These are phyloP conservation scores for Hypoxylon sp. DNA, from an alignment of 2,329 filamentous ascomycete species.

Conservation along the genomic window DNA sequence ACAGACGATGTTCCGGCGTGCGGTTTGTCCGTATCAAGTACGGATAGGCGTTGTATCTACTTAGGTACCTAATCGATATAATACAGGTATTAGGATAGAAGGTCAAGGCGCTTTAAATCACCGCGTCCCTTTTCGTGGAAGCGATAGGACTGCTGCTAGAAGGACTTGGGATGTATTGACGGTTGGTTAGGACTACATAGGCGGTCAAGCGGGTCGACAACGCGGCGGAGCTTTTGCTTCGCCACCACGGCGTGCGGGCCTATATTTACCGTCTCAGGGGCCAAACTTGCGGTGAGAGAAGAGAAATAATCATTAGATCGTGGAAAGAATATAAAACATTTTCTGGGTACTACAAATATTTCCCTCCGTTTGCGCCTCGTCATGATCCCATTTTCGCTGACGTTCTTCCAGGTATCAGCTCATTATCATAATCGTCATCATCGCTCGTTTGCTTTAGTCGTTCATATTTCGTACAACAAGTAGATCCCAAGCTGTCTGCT, in stretches of 20 bases:
- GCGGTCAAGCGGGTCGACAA: constrained; percentile 13
- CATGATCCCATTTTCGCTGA: constrained; percentile 2
- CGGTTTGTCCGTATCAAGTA: constrained; percentile 6
- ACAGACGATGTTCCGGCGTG: constrained; percentile 5
- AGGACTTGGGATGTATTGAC: not conserved
- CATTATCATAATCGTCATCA: constrained; percentile 11
- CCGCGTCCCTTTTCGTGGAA: not conserved
- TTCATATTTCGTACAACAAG: constrained; percentile 20
- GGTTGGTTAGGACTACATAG: constrained; percentile 18
- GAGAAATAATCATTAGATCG: constrained; percentile 19
- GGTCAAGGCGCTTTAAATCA: not conserved
- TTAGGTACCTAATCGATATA: not conserved
- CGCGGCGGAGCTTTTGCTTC: constrained; percentile 32
- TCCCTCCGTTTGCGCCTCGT: constrained; percentile 27
- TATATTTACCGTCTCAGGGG: constrained; percentile 3
- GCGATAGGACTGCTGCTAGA: not conserved
- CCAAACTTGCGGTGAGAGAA: constrained; percentile 35
- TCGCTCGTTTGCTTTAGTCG: constrained; percentile 14
- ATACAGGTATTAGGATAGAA: not conserved
- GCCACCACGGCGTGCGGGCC: constrained; percentile 21
- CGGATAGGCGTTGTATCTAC: not conserved
- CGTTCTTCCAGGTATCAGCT: constrained; percentile 22
- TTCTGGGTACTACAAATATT: constrained; percentile 8
- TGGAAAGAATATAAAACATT: not conserved
- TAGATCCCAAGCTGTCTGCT: constrained; percentile 3